Base-by-base conservation (phyloP, 2,329 filamentous ascomycete species). In the Ophiostoma australiae region DNA sequence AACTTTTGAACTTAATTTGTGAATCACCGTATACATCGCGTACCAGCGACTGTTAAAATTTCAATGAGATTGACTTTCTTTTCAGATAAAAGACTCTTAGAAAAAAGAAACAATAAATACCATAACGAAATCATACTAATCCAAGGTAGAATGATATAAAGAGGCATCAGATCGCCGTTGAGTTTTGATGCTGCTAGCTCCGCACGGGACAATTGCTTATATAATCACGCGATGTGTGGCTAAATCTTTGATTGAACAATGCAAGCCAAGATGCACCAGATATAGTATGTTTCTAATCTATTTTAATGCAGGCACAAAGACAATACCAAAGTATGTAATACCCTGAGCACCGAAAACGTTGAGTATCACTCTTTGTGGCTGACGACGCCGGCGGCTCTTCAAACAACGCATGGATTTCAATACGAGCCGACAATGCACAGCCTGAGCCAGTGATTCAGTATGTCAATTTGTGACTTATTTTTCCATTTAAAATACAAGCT, bases 321-420 rank as follows among this genome's bases (percentile, higher is more conserved):
- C 52, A 58, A n/a, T 27, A 58, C 13, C 52, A 58, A 58, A 58
- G 23, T 27, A n/a, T n/a, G n/a, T n/a, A 58, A 27, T 27, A 58
- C 23, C 8, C 23, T 58, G n/a, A 23, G 13, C 13, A 58, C 44
- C 20, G 44, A 15, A n/a, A 3, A 35, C 23, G 20, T 58, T 5
- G 31, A 61, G 35, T 61, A 61, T 3, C 3, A 31, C 48, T 37
- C 48, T 69, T 39, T 31, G 52, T 58, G n/a, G 44, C 52, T 58
- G 52, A 58, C 52, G 52, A 58, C 23, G 52, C 44, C 23, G 23
- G 52, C 52, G 52, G 52, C 52, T 58, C 52, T 58, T 58, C 52
- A 58, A 58, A 58, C 52, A 58, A 58, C 23, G 52, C 52, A 58
- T 58, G 4, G 52, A 23, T 58, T 27, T 27, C 52, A 27, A 58